Conservation (phyloP, 805 yeast species). For the Ogataea ganodermae region DNA sequence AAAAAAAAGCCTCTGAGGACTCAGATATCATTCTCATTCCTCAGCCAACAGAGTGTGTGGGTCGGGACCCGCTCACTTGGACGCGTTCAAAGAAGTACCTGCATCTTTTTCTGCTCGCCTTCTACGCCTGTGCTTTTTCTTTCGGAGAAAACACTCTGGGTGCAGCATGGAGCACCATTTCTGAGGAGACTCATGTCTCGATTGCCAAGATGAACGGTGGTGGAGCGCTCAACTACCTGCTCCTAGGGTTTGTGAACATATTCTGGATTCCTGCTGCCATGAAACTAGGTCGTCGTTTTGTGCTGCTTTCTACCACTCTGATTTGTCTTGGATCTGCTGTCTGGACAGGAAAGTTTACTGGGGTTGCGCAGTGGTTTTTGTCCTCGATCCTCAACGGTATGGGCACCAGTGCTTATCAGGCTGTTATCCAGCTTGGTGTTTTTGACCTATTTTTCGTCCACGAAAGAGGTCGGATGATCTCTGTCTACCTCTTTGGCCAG, state of each 20-base stretch:
- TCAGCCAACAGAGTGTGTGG: conserved; percentile 18
- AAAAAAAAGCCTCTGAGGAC: conserved; percentile 4
- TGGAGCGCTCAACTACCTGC: conserved; percentile 17
- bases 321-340: conserved; percentile 12
- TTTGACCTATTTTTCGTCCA: conserved; percentile 28
- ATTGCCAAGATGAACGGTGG: conserved; percentile 20
- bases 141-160: conserved; percentile 22
- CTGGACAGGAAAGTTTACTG: conserved; percentile 15
- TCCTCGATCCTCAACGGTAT: conserved; percentile 14
- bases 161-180: conserved; percentile 19
- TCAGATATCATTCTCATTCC: conserved; percentile 20
- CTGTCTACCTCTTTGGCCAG: conserved; percentile 25
- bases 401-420: conserved; percentile 21
- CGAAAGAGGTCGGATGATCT: conserved; percentile 27
- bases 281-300: conserved; percentile 21
- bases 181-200: conserved; percentile 15
- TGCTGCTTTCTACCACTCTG: conserved; percentile 14
- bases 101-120: conserved; percentile 16
- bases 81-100: conserved; percentile 14
- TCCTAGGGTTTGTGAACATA: conserved; percentile 19
- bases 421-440: conserved; percentile 24
- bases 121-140: conserved; percentile 21
- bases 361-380: conserved; percentile 20
- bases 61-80: conserved; percentile 22
- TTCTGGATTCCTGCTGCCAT: conserved; percentile 22